Percentiles rank a stretch among this genome's conserved stretches.
Evolutionary conservation across 2,329 filamentous ascomycete genomes (phyloP).

Genomic region (Fusarium kyushuense): DNA sequence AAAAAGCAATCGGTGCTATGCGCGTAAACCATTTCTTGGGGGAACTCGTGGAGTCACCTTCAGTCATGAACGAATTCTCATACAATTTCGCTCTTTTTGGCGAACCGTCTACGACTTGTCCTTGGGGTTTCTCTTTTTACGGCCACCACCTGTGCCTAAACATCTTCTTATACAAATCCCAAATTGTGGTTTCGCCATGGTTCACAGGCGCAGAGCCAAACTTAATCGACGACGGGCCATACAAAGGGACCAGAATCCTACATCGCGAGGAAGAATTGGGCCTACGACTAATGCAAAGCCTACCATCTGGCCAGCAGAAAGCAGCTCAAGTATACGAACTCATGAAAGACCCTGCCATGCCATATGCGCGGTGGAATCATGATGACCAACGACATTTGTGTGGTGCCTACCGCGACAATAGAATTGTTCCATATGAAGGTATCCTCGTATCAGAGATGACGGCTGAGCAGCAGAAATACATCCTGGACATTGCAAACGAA

Average conservation of each 20-base stretch:
- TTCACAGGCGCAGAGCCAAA: conserved; percentile 88
- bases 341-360: conserved; percentile 75
- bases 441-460: conserved; percentile 65
- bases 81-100: conserved; percentile 84
- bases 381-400: conserved; percentile 84
- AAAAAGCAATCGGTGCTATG: conserved; percentile 77
- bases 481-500: conserved; percentile 59
- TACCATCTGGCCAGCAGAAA: conserved; percentile 59
- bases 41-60: conserved; percentile 70
- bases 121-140: conserved; percentile 82
- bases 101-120: conserved; percentile 63
- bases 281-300: conserved; percentile 75
- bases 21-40: conserved; percentile 81
- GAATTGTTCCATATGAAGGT: conserved; percentile 80
- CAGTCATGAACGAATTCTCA: conserved; percentile 78
- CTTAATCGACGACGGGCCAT: conserved; percentile 73
- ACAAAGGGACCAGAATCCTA: conserved; percentile 74
- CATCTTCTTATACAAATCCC: conserved; percentile 72
- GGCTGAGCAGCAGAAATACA: conserved; percentile 53
- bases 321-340: conserved; percentile 68
- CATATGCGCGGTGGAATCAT: conserved; percentile 78
- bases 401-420: conserved; percentile 83
- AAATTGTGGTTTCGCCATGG: conserved; percentile 78
- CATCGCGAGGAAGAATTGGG: conserved; percentile 73
- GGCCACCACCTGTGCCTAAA: conserved; percentile 83